Conservation (phyloP, 1,139 yeast species). For the Zygosaccharomyces sapae region DNA sequence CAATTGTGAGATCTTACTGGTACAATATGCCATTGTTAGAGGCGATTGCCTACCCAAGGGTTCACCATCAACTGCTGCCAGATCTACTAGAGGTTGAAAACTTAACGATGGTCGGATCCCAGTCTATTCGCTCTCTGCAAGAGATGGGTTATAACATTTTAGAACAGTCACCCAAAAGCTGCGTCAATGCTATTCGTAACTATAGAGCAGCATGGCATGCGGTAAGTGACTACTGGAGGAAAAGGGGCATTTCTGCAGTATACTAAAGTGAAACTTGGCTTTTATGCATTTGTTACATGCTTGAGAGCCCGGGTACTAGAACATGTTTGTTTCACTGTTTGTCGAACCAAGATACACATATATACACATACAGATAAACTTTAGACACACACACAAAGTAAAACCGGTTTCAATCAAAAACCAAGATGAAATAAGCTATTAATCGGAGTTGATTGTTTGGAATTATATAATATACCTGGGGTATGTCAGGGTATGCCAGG, state of each 20-base stretch:
- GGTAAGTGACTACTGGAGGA: constrained; percentile 57
- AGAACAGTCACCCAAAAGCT: constrained; percentile 41
- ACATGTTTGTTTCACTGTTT: neutral
- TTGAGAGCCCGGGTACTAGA: neutral
- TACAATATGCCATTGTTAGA: constrained; percentile 56
- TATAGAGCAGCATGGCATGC: constrained; percentile 44
- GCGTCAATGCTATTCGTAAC: constrained; percentile 47
- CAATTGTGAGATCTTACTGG: constrained; percentile 62
- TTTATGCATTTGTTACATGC: neutral
- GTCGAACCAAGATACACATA: too few relatives aligned
- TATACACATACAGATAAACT: neutral
- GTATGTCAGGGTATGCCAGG: too few relatives aligned
- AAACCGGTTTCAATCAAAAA: neutral
- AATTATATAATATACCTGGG: neutral
- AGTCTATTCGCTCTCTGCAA: constrained; percentile 34
- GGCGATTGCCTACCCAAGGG: constrained; percentile 69
- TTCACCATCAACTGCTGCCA: constrained; percentile 89
- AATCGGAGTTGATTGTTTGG: neutral
- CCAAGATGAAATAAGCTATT: neutral
- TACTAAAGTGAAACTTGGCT: constrained; percentile 9
- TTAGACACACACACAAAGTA: neutral
- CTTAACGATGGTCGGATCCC: constrained; percentile 38
- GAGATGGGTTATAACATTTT: constrained; percentile 42
- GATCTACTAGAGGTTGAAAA: constrained; percentile 60
- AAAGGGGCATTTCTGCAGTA: constrained; percentile 41